These are phyloP conservation scores for Chaetoscypha palmicola DNA, from an alignment of 2,329 filamentous ascomycete species.

Conservation along the genomic window DNA sequence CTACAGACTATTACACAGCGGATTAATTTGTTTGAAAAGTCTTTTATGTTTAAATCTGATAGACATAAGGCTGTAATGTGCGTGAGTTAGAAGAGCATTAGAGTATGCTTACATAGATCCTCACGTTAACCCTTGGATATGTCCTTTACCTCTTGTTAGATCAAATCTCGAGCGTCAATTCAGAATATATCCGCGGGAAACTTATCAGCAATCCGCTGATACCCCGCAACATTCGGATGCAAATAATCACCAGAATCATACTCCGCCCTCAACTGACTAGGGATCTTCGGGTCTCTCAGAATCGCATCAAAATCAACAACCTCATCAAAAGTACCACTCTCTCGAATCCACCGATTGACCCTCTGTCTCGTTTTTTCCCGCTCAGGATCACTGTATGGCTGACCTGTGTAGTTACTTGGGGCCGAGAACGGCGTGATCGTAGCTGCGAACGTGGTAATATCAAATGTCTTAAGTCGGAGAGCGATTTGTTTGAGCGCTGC, in stretches of 20 bases:
- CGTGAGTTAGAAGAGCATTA: no score
- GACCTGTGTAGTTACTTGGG: slow-evolving; percentile 29
- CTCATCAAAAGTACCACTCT: slow-evolving; percentile 48
- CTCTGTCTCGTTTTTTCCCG: slow-evolving; percentile 49
- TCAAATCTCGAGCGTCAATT: no score
- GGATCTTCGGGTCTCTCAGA: slow-evolving; percentile 43
- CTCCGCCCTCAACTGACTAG: slow-evolving; percentile 40
- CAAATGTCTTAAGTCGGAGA: slow-evolving; percentile 44
- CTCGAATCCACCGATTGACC: slow-evolving; percentile 56
- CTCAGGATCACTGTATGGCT: slow-evolving; percentile 47
- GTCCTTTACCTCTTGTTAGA: no score
- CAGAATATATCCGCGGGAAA: slow-evolving; percentile 51
- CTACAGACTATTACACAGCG: no score
- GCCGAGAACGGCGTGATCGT: slow-evolving; percentile 60
- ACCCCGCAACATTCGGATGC: slow-evolving; percentile 54
- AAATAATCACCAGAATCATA: slow-evolving; percentile 59
- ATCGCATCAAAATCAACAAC: slow-evolving; percentile 56
- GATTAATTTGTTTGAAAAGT: no score
- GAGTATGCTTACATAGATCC: no score
- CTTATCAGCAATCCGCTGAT: slow-evolving; percentile 49
- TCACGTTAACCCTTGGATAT: no score
- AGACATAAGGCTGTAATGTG: no score
- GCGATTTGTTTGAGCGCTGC: slow-evolving; percentile 53
- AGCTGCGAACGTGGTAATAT: slow-evolving; percentile 52
- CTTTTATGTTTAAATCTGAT: no score